Conservation (phyloP, 148 eudicot species). For the Vaccinium corymbosum region DNA sequence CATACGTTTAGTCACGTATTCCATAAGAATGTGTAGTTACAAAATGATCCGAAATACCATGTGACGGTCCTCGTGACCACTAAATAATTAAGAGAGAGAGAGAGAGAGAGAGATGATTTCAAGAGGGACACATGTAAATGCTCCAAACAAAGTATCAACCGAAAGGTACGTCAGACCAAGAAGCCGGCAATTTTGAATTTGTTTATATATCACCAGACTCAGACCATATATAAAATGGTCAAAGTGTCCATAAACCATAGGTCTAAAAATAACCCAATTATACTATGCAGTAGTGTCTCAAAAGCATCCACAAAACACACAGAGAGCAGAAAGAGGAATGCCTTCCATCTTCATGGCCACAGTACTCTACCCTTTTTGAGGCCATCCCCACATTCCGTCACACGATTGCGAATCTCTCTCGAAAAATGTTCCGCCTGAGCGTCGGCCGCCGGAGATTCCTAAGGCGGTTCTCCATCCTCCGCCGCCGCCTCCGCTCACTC, state of each 20-base stretch:
- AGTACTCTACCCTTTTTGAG: background rate
- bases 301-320: background rate
- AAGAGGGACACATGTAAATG: background rate
- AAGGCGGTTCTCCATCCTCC: background rate
- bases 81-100: background rate
- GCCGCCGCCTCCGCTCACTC: background rate
- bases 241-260: background rate
- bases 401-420: background rate
- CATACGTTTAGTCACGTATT: too few relatives aligned
- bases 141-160: background rate
- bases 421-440: constrained; percentile 6
- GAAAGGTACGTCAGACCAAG: background rate
- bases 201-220: background rate
- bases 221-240: background rate
- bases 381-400: background rate
- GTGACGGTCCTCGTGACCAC: too few relatives aligned
- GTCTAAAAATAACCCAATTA: background rate
- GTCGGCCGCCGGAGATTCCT: background rate
- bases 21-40: too few relatives aligned
- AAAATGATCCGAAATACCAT: too few relatives aligned
- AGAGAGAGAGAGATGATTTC: background rate
- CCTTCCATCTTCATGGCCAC: constrained; percentile 7
- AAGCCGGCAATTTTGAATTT: background rate
- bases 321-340: background rate
- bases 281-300: too few relatives aligned